A percentile compares a stretch with the other conserved stretches of the same genome.
Conservation (phyloP, 208 protist species). For the Sergeia podlipaevii region DNA sequence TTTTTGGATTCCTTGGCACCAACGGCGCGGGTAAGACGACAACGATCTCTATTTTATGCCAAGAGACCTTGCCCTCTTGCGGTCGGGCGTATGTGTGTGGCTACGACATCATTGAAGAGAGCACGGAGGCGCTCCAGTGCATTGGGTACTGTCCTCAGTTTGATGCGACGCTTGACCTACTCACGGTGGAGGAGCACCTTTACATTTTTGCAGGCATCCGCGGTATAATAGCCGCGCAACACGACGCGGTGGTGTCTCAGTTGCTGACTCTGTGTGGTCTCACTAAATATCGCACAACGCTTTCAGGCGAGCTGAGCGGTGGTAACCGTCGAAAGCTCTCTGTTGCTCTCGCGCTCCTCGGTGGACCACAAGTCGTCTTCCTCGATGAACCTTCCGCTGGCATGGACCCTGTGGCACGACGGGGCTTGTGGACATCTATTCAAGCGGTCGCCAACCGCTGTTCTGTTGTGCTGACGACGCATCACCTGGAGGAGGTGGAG, state of each 20-base stretch:
- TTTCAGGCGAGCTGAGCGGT: constrained; percentile 10
- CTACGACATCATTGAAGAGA: constrained; percentile 22
- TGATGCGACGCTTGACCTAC: constrained; percentile 76
- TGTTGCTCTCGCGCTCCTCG: constrained; percentile 42
- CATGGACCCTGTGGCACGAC: constrained; percentile 26
- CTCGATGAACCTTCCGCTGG: constrained; percentile 58
- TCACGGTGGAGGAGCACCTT: constrained; percentile 87
- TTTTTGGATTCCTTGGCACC: constrained; percentile 57
- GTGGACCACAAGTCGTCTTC: constrained; percentile 26
- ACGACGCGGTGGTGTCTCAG: constrained; percentile 9
- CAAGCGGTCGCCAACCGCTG: constrained; percentile 21
- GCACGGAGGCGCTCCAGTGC: constrained; percentile 20
- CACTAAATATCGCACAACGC: constrained; percentile 5
- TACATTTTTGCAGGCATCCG: constrained; percentile 59
- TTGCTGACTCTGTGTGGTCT: constrained; percentile 10
- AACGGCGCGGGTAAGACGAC: constrained; percentile 76
- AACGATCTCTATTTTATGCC: constrained; percentile 50
- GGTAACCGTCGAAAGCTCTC: constrained; percentile 54
- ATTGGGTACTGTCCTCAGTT: constrained; percentile 93
- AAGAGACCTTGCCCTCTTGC: constrained; percentile 37
- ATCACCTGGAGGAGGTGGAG: constrained; percentile 87
- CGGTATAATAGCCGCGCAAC: constrained; percentile 5
- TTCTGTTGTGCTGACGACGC: constrained; percentile 75
- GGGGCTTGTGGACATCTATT: constrained; percentile 52
- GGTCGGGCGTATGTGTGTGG: constrained; percentile 27